Conservation (phyloP, 805 yeast genomes). For the Yarrowia osloensis region DNA sequence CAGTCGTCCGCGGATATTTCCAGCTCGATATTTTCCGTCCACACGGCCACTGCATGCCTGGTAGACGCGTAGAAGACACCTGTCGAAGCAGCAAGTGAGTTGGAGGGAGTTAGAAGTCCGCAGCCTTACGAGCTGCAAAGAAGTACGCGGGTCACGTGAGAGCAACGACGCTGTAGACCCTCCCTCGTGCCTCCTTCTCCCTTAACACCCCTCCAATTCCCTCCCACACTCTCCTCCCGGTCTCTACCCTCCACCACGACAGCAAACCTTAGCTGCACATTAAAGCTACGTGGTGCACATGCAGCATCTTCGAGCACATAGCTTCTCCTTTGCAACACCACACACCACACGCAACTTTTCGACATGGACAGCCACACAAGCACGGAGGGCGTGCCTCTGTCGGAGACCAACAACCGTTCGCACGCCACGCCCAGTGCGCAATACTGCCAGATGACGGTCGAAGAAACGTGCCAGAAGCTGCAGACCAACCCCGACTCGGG, state of each 20-base stretch:
- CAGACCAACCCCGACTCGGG: conserved; percentile 65
- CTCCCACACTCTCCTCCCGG: no score
- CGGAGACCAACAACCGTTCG: conserved; percentile 25
- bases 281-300: conserved; percentile 13
- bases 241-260: neutral
- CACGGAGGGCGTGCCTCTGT: conserved; percentile 29
- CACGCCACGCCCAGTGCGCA: conserved; percentile 58
- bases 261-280: neutral
- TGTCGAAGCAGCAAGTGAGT: neutral
- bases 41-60: neutral
- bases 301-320: neutral
- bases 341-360: neutral
- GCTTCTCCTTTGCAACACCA: neutral
- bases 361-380: conserved; percentile 25
- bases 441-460: conserved; percentile 61
- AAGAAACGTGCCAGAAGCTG: conserved; percentile 64
- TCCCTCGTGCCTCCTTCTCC: neutral
- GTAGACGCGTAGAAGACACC: neutral
- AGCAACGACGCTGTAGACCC: no score
- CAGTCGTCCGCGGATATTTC: neutral
- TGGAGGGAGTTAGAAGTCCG: neutral
- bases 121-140: neutral
- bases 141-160: neutral
- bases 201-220: no score
- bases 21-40: neutral